Evolutionary conservation across 352 stramenopile genomes (phyloP).

Genomic region (Globisporangium takayamanum): DNA sequence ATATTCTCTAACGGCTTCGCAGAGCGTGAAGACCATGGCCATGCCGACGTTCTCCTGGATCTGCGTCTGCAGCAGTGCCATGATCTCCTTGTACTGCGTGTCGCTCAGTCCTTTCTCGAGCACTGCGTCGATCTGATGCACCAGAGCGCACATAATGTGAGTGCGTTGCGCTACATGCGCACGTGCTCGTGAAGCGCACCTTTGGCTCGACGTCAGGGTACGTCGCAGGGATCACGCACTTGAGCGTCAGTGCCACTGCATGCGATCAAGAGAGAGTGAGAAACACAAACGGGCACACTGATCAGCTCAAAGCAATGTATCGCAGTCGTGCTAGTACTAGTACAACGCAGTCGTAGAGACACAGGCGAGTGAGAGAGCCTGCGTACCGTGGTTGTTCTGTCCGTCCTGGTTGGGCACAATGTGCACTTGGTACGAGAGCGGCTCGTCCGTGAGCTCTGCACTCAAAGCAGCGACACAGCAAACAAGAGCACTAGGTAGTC

Average conservation of each 20-base stretch:
- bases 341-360: not conserved
- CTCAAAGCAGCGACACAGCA: not conserved
- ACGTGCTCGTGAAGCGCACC: conserved; percentile 12
- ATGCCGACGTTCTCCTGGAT: conserved; percentile 80
- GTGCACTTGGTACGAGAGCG: conserved; percentile 67
- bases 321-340: not conserved
- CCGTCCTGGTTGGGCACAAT: conserved; percentile 83
- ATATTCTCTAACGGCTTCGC: conserved; percentile 79
- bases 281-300: not conserved
- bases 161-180: not conserved
- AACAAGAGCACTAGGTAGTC: not conserved
- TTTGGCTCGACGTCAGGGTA: conserved; percentile 73
- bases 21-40: conserved; percentile 85
- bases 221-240: conserved; percentile 67
- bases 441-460: conserved; percentile 70
- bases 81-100: conserved; percentile 74
- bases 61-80: conserved; percentile 52
- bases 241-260: conserved; percentile 64
- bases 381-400: conserved; percentile 71
- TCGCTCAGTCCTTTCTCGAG: conserved; percentile 77
- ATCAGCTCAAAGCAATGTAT: not conserved
- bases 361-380: not conserved
- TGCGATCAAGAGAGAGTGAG: not conserved
- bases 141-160: not conserved
- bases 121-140: conserved; percentile 52